phyloP scores from a whole-genome alignment of 2,329 filamentous ascomycete genomes.

The Aspergillus novoparasiticus region DNA sequence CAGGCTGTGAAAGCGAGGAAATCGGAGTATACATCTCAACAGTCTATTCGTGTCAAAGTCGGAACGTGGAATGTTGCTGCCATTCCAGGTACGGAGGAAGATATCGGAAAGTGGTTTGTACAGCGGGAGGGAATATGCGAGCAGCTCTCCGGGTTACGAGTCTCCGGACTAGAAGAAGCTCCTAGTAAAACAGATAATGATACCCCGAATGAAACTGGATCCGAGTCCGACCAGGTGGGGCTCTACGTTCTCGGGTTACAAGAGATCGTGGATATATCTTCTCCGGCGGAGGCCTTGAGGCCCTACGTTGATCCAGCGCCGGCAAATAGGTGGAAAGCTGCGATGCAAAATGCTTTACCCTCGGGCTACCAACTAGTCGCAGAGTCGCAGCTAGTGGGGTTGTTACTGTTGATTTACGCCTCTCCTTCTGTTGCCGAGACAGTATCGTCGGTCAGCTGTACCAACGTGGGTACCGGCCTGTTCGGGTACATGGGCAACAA shows the following conservation, averaged over 20 bases:
- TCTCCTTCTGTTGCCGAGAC: slow-evolving; percentile 73
- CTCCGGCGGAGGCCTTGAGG: slow-evolving; percentile 75
- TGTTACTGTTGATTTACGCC: slow-evolving; percentile 83
- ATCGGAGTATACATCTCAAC: slow-evolving; percentile 75
- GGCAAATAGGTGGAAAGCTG: slow-evolving; percentile 77
- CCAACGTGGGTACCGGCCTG: slow-evolving; percentile 82
- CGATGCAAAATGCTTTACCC: slow-evolving; percentile 73
- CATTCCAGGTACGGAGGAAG: slow-evolving; percentile 80
- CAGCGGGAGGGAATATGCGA: slow-evolving; percentile 71
- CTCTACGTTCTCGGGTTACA: slow-evolving; percentile 90
- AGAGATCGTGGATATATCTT: slow-evolving; percentile 85
- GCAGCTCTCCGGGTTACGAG: slow-evolving; percentile 58
- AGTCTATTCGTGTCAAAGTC: slow-evolving; percentile 80
- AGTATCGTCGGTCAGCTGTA: slow-evolving; percentile 79
- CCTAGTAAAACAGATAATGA: slow-evolving; percentile 21
- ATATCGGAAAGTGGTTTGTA: slow-evolving; percentile 87
- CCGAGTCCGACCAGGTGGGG: slow-evolving; percentile 66
- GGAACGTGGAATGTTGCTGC: slow-evolving; percentile 95
- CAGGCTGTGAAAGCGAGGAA: slow-evolving; percentile 70
- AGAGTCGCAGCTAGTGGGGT: slow-evolving; percentile 81
- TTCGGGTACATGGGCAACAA: slow-evolving; percentile 97
- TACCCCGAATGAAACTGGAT: slow-evolving; percentile 23
- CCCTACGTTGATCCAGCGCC: slow-evolving; percentile 73
- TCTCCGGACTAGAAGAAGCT: slow-evolving; percentile 25
- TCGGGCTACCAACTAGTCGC: slow-evolving; percentile 74